Percentiles rank a stretch among this genome's conserved stretches.
phyloP scores from a whole-genome alignment of 179 eudicot species.

The Dionaea muscipula region DNA sequence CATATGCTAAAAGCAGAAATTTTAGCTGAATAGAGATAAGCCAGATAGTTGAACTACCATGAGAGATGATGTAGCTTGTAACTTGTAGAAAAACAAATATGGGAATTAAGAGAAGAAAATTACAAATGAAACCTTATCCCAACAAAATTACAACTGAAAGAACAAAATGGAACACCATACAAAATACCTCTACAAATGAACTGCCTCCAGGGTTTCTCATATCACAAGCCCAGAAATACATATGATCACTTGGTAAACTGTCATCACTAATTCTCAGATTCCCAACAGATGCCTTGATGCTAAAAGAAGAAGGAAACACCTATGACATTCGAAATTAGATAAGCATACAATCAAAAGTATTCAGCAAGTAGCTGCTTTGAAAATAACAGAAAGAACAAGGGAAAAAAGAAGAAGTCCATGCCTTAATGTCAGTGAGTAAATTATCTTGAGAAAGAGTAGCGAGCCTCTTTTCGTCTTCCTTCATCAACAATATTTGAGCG shows the following conservation, averaged over 20 bases:
- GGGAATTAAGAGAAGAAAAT: neutral
- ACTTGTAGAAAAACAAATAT: too few species aligned
- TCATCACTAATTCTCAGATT: slow-evolving; percentile 91
- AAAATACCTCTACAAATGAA: slow-evolving; percentile 88
- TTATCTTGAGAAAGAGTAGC: slow-evolving; percentile 88
- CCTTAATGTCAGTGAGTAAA: slow-evolving; percentile 85
- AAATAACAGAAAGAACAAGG: neutral
- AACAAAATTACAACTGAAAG: too few species aligned
- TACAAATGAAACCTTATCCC: too few species aligned
- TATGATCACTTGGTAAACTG: slow-evolving; percentile 61
- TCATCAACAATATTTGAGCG: slow-evolving; percentile 77
- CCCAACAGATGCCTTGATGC: slow-evolving; percentile 88
- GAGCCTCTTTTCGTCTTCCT: slow-evolving; percentile 69
- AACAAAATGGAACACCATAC: neutral
- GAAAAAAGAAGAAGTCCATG: slow-evolving; percentile 9
- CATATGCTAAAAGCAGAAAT: too few species aligned
- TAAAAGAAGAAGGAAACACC: slow-evolving; percentile 97
- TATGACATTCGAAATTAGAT: slow-evolving; percentile 10
- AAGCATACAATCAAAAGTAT: neutral
- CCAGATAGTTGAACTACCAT: too few species aligned
- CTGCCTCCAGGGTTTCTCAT: slow-evolving; percentile 99
- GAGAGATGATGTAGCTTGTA: neutral
- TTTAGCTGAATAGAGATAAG: too few species aligned
- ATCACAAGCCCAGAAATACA: slow-evolving; percentile 86
- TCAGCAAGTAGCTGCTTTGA: neutral